phyloP scores from a whole-genome alignment of 2,329 filamentous ascomycete genomes.

The Clonostachys chloroleuca region DNA sequence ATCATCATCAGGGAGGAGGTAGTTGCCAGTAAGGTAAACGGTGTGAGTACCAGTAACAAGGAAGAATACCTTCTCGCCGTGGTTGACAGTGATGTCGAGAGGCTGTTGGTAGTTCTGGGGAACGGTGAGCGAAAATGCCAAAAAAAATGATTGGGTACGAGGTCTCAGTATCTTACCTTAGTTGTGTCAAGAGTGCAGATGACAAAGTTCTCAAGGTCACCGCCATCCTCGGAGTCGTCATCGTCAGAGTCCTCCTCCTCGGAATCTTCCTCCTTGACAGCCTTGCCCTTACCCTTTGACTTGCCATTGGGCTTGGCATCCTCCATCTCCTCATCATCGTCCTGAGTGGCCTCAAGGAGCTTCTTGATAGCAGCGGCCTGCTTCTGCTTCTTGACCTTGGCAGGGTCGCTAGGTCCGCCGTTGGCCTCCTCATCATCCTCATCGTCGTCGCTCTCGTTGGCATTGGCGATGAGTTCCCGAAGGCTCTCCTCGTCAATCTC shows the following conservation, averaged over 20 bases:
- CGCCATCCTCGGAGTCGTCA: conserved; percentile 57
- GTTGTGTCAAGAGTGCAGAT: conserved; percentile 93
- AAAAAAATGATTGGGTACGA: background rate
- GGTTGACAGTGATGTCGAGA: conserved; percentile 85
- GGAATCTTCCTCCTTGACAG: conserved; percentile 59
- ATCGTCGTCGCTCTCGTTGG: conserved; percentile 42
- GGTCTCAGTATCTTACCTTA: conserved; percentile 57
- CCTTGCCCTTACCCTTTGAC: conserved; percentile 66
- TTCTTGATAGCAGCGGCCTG: conserved; percentile 74
- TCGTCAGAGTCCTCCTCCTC: conserved; percentile 36
- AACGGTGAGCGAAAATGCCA: background rate
- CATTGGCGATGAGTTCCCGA: conserved; percentile 52
- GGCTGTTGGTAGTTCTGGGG: conserved; percentile 87
- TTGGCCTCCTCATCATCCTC: conserved; percentile 65
- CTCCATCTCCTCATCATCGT: conserved; percentile 70
- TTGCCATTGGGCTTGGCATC: conserved; percentile 59
- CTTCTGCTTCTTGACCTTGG: conserved; percentile 84
- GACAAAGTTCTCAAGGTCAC: conserved; percentile 82
- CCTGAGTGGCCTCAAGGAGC: conserved; percentile 64
- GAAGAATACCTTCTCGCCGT: conserved; percentile 90
- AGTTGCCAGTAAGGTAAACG: conserved; percentile 93
- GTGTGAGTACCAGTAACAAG: conserved; percentile 85
- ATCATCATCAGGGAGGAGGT: conserved; percentile 70
- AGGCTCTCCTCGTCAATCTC: conserved; percentile 60
- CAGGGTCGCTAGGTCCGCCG: conserved; percentile 85